Conservation (phyloP, 2,329 filamentous ascomycete species). For the Juglanconis sp. region DNA sequence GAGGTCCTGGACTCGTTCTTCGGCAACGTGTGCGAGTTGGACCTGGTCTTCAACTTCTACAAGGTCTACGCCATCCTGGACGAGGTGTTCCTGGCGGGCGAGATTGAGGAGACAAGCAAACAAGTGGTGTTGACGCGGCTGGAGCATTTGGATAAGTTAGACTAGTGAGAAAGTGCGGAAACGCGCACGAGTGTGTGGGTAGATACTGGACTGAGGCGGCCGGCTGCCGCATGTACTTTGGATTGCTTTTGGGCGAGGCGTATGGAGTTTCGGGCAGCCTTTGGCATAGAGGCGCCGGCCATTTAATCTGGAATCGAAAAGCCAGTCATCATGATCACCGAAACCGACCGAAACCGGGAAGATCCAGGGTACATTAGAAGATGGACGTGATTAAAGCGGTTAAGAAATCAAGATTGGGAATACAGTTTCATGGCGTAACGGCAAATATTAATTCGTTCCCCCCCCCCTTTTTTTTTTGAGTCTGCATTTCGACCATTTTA, state of each 20-base stretch:
- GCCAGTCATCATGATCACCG: neutral
- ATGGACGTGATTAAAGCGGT: too few species aligned
- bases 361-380: too few species aligned
- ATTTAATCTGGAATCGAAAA: neutral
- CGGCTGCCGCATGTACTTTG: constrained; percentile 7
- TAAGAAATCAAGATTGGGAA: too few species aligned
- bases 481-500: too few species aligned
- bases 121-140: constrained; percentile 92
- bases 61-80: constrained; percentile 97
- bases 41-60: constrained; percentile 80
- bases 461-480: too few species aligned
- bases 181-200: neutral
- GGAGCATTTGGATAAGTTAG: constrained; percentile 94
- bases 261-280: constrained; percentile 12
- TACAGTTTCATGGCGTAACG: too few species aligned
- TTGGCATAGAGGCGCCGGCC: neutral
- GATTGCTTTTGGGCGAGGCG: constrained; percentile 14
- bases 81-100: constrained; percentile 94
- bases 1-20: constrained; percentile 98
- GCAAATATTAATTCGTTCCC: too few species aligned
- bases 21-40: constrained; percentile 97
- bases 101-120: constrained; percentile 98
- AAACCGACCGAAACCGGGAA: neutral
- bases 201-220: neutral
- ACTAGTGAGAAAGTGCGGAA: constrained; percentile 46